A percentile compares a stretch with the other conserved stretches of the same genome.
Conservation (phyloP, 31 red algal species). For the Bonnemaisonia californica region DNA sequence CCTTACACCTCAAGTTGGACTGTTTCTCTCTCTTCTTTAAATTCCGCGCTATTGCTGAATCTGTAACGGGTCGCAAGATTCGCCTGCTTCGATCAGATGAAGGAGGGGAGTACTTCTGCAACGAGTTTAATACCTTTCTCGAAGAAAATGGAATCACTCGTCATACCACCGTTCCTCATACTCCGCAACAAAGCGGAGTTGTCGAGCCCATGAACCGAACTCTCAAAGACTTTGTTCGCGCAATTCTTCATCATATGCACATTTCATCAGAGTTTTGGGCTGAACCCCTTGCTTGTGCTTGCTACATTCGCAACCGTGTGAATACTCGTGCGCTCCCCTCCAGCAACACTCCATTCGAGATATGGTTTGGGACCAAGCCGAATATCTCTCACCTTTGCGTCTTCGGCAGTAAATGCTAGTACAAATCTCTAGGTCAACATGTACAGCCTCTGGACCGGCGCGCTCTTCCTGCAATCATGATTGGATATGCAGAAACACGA, state of each 20-base stretch:
- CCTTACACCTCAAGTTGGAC: not conserved
- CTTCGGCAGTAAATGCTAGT: constrained; percentile 31
- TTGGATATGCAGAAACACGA: constrained; percentile 18
- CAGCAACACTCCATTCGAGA: not conserved
- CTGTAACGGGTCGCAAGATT: constrained; percentile 2
- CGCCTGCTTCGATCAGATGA: not conserved
- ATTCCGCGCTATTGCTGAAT: not conserved
- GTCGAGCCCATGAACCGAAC: constrained; percentile 20
- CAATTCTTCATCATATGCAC: constrained; percentile 15
- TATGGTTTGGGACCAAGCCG: not conserved
- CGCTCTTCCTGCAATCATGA: not conserved
- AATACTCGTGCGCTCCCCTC: not conserved
- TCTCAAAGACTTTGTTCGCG: constrained; percentile 8
- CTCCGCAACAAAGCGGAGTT: constrained; percentile 32
- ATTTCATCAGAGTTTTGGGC: constrained; percentile 14
- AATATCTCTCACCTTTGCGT: constrained; percentile 6
- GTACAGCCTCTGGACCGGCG: constrained; percentile 20
- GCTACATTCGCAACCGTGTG: constrained; percentile 18
- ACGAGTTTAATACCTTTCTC: not conserved
- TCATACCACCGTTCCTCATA: constrained; percentile 23
- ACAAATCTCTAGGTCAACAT: not conserved
- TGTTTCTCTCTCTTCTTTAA: not conserved
- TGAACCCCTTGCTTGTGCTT: constrained; percentile 16
- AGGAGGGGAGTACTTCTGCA: constrained; percentile 39
- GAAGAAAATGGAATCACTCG: constrained; percentile 16